Base-by-base conservation (phyloP, 768 basidiomycete genomes). In the Lactarius hengduanensis region DNA sequence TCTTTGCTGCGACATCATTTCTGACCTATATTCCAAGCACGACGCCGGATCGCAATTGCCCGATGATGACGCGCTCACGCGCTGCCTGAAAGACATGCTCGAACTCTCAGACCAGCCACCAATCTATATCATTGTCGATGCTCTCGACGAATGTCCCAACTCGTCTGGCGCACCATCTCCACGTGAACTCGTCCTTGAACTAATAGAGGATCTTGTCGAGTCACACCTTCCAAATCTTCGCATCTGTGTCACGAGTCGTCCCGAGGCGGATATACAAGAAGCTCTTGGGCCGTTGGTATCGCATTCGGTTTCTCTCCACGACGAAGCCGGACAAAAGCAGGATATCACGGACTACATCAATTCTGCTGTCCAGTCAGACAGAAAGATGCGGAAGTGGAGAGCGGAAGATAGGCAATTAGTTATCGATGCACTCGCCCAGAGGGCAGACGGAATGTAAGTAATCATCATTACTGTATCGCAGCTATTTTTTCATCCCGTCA, bases 81-180 rank as follows among this genome's bases (percentile, higher is more conserved):
- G 57, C 22, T 57, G 62, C 56, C 22, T 58, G 3, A 47, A n/a
- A 20, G 5, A 34, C 6, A 58, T 63, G 30, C 30, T 57, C 18
- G 8, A 56, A 16, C 40, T 18, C 11, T 20, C 61, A 6, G 36
- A 30, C 4, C 36, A 45, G 9, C 38, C 41, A 1, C n/a, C 22
- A 10, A 34, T 41, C 5, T 63, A 57, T 15, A 57, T 63, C 8
- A 38, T 63, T 16, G 18, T 63, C 9, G 62, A 63, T 47, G 62
- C 30, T 13, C 28, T 63, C 9, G 62, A 63, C 20, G 62, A 63
- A 15, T 63, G 62, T 30, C 62, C 62, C 1, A 58, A 45, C 30
- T n/a, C 59, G 6, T 57, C 41, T 4, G 61, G 53, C 1, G 13
- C 53, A 0, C 16, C 34, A 9, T 28, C 53, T 26, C 8, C 56